These are phyloP conservation scores for Millerozyma miso DNA, from an alignment of 805 yeast species.

Conservation along the genomic window DNA sequence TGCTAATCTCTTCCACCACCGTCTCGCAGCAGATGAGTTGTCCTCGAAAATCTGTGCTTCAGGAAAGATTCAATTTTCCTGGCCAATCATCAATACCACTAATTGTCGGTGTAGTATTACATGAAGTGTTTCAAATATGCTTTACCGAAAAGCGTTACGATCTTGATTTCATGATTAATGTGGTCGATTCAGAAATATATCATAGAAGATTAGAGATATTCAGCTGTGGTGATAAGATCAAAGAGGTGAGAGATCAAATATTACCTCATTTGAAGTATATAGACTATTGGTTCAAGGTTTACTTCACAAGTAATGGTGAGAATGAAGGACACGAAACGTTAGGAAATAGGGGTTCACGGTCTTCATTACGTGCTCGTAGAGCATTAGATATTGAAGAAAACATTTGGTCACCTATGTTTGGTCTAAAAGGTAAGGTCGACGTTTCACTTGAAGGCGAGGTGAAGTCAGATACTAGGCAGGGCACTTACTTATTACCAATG, in stretches of 20 bases:
- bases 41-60: conserved; percentile 63
- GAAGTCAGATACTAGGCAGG: conserved; percentile 20
- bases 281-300: conserved; percentile 48
- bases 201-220: conserved; percentile 47
- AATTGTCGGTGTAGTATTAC: conserved; percentile 80
- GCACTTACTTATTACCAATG: conserved; percentile 65
- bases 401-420: conserved; percentile 87
- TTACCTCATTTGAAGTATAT: conserved; percentile 49
- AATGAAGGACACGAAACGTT: conserved; percentile 20
- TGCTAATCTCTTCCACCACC: conserved; percentile 73
- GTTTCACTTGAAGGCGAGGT: conserved; percentile 68
- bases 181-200: conserved; percentile 39
- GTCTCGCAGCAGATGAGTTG: conserved; percentile 76
- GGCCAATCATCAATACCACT: conserved; percentile 64
- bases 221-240: conserved; percentile 48
- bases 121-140: conserved; percentile 65
- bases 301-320: conserved; percentile 21
- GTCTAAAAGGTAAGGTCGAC: conserved; percentile 85
- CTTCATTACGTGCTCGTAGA: conserved; percentile 52
- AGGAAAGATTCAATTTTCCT: conserved; percentile 52
- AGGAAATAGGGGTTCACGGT: conserved; percentile 22
- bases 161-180: conserved; percentile 31
- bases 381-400: conserved; percentile 85
- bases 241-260: conserved; percentile 41
- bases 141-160: conserved; percentile 35